Evolutionary conservation across 345 rosid genomes (phyloP).

Genomic region (Pelargonium nanum): DNA sequence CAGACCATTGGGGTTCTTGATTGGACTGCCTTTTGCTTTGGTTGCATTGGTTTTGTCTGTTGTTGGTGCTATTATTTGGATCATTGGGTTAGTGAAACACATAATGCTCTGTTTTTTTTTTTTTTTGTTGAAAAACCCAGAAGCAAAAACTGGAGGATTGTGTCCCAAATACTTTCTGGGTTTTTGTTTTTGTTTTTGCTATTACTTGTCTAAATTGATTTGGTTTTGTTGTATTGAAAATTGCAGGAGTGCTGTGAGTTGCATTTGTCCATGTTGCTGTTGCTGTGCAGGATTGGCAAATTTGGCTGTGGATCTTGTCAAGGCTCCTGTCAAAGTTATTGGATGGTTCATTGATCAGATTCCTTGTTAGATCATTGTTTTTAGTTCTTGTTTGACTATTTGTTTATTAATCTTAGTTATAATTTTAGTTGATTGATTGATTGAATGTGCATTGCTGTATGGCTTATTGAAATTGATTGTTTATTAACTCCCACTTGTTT

Average conservation of each 20-base stretch:
- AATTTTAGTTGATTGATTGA: no score
- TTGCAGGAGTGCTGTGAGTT: slow-evolving; percentile 60
- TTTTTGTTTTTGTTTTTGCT: background rate
- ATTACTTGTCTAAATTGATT: background rate
- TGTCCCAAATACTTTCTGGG: no score
- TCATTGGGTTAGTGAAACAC: slow-evolving; percentile 60
- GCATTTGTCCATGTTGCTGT: slow-evolving; percentile 76
- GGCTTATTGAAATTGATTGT: no score
- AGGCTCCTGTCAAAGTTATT: slow-evolving; percentile 55
- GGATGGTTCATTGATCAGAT: slow-evolving; percentile 64
- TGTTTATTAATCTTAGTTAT: no score
- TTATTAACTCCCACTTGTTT: no score
- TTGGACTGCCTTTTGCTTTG: slow-evolving; percentile 75
- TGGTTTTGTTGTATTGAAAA: background rate
- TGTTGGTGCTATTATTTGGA: slow-evolving; percentile 63
- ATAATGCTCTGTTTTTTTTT: background rate
- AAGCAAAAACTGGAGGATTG: no score
- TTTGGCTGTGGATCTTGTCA: slow-evolving; percentile 47
- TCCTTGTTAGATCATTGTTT: slow-evolving; percentile 36
- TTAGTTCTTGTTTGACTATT: background rate
- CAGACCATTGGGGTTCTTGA: slow-evolving; percentile 69
- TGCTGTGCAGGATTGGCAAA: slow-evolving; percentile 65
- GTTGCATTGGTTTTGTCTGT: slow-evolving; percentile 52
- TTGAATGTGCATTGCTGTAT: no score
- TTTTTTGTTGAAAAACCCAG: background rate